These are phyloP conservation scores for Fragaria nilgerrensis DNA, from an alignment of 306 rosid genomes.

Conservation along the genomic window DNA sequence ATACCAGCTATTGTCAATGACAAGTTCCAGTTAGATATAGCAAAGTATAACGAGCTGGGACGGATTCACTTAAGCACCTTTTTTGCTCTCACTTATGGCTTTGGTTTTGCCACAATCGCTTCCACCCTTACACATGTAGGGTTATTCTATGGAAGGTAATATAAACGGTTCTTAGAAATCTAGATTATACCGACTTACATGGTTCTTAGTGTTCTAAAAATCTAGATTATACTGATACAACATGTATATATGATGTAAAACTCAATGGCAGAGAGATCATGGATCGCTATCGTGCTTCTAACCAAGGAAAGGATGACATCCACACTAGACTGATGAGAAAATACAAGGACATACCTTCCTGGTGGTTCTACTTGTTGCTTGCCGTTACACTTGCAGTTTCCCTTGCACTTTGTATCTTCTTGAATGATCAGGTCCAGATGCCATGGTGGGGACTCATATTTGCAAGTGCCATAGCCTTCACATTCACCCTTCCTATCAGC, in stretches of 20 bases:
- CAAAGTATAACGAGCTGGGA: slow-evolving; percentile 54
- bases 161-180: neutral
- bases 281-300: slow-evolving; percentile 60
- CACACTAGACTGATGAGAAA: slow-evolving; percentile 75
- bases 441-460: slow-evolving; percentile 93
- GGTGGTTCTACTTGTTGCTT: slow-evolving; percentile 78
- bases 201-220: neutral
- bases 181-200: neutral
- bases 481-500: slow-evolving; percentile 81
- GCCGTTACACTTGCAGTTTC: slow-evolving; percentile 50
- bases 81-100: slow-evolving; percentile 67
- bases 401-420: slow-evolving; percentile 55
- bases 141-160: slow-evolving; percentile 74
- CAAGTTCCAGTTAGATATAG: slow-evolving; percentile 51
- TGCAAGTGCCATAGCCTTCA: slow-evolving; percentile 58
- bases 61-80: slow-evolving; percentile 58
- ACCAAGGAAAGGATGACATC: slow-evolving; percentile 60
- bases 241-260: slow-evolving; percentile 6
- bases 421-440: slow-evolving; percentile 75
- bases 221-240: no score
- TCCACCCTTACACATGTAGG: slow-evolving; percentile 71
- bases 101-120: slow-evolving; percentile 78
- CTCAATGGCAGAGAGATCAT: slow-evolving; percentile 67
- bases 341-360: slow-evolving; percentile 78
- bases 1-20: slow-evolving; percentile 59